These are phyloP conservation scores for Chlorophyllum brunneum DNA, from an alignment of 768 basidiomycete species.

Conservation along the genomic window DNA sequence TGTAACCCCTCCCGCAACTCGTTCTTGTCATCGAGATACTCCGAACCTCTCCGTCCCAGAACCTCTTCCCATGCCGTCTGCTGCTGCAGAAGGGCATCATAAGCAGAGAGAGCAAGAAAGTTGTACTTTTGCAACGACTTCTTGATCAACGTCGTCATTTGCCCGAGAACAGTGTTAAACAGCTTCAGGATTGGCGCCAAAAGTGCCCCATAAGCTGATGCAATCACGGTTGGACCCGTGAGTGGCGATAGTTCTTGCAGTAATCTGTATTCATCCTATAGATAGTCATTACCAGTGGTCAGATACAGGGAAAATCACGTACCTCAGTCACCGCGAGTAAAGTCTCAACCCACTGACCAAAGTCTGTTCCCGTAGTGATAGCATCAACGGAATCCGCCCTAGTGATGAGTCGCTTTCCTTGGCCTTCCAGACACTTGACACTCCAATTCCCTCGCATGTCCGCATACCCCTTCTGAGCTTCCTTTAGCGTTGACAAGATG, in stretches of 20 bases:
- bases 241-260: conserved; percentile 63
- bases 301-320: conserved; percentile 16
- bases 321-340: conserved; percentile 68
- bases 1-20: conserved; percentile 71
- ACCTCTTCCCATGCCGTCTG: conserved; percentile 69
- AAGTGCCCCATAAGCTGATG: conserved; percentile 57
- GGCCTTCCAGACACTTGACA: conserved; percentile 68
- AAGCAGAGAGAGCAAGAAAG: conserved; percentile 74
- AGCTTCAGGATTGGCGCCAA: conserved; percentile 61
- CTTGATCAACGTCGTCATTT: conserved; percentile 65
- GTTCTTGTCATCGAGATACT: conserved; percentile 45
- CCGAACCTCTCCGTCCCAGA: conserved; percentile 47
- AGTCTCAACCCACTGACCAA: conserved; percentile 67
- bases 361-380: conserved; percentile 62
- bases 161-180: conserved; percentile 61
- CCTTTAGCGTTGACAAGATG: conserved; percentile 63
- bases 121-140: conserved; percentile 74
- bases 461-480: conserved; percentile 79
- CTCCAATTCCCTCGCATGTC: conserved; percentile 85
- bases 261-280: conserved; percentile 65
- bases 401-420: conserved; percentile 66
- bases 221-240: conserved; percentile 42
- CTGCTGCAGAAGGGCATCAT: conserved; percentile 50
- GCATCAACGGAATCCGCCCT: conserved; percentile 67
- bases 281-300: not conserved